Percentiles rank a stretch among this genome's conserved stretches.
Conservation (phyloP, 768 basidiomycete genomes). For the Harrya chromipes region DNA sequence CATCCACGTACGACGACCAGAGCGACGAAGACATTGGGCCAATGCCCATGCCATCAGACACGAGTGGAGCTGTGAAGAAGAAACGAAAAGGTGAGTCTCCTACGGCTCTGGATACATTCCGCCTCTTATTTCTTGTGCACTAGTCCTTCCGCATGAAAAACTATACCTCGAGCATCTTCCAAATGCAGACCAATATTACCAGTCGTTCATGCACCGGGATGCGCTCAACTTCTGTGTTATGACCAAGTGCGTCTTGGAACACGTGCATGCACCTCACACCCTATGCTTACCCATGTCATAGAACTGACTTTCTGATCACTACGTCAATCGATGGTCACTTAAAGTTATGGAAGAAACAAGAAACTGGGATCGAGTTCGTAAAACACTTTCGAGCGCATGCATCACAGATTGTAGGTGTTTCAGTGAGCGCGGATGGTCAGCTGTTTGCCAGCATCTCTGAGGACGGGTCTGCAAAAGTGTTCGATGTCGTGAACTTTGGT, state of each 20-base stretch:
- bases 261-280: too few relatives aligned
- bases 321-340: slow-evolving; percentile 93
- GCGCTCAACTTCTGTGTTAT: slow-evolving; percentile 84
- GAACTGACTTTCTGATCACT: slow-evolving; percentile 91
- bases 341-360: slow-evolving; percentile 99
- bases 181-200: slow-evolving; percentile 88
- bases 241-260: slow-evolving; percentile 61
- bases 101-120: background rate
- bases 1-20: slow-evolving; percentile 38
- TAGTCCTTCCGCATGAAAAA: slow-evolving; percentile 91
- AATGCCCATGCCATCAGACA: slow-evolving; percentile 66
- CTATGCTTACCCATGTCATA: slow-evolving; percentile 31
- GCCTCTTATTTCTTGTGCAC: slow-evolving; percentile 16
- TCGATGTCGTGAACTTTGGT: slow-evolving; percentile 99
- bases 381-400: slow-evolving; percentile 97
- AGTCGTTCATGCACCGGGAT: slow-evolving; percentile 98
- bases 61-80: slow-evolving; percentile 52
- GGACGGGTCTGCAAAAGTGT: slow-evolving; percentile 91
- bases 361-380: slow-evolving; percentile 93
- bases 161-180: slow-evolving; percentile 93
- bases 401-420: slow-evolving; percentile 71
- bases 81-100: slow-evolving; percentile 71
- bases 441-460: slow-evolving; percentile 90
- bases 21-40: slow-evolving; percentile 82
- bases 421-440: slow-evolving; percentile 88